Conservation (phyloP, 345 rosid species). For the Gossypium thurberi region DNA sequence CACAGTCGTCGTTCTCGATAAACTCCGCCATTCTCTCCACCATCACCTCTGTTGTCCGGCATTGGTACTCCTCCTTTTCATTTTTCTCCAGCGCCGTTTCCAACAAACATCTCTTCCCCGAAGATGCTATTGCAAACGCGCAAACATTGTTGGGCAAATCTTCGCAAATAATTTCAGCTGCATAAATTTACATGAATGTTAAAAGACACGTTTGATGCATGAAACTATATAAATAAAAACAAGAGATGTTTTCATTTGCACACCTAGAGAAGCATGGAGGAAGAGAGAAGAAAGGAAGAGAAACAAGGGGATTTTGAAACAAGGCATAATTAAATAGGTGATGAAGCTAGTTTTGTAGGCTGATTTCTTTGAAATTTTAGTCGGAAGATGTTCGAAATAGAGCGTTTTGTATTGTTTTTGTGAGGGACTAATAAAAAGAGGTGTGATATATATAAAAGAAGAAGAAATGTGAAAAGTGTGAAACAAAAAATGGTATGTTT, state of each 20-base stretch:
- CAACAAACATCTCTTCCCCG: slow-evolving; percentile 80
- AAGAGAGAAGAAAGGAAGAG: slow-evolving; percentile 56
- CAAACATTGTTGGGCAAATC: slow-evolving; percentile 63
- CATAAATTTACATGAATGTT: not conserved
- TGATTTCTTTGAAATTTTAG: not conserved
- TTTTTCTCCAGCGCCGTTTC: slow-evolving; percentile 40
- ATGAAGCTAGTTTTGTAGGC: not conserved
- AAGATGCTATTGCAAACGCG: slow-evolving; percentile 62
- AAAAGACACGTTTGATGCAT: not conserved
- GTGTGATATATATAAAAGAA: not conserved
- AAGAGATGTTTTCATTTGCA: not conserved
- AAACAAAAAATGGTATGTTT: not conserved
- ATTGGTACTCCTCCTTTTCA: slow-evolving; percentile 49
- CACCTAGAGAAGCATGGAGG: slow-evolving; percentile 68
- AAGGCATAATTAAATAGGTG: slow-evolving; percentile 34
- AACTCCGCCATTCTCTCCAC: slow-evolving; percentile 68
- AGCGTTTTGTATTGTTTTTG: not conserved
- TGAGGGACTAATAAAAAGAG: not conserved
- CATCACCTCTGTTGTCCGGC: slow-evolving; percentile 78
- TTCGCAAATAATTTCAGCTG: slow-evolving; percentile 67
- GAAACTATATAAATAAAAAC: not conserved
- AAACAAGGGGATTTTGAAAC: slow-evolving; percentile 37
- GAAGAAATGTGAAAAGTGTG: not conserved
- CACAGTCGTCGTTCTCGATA: slow-evolving; percentile 77
- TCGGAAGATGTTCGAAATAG: not conserved